Percentiles rank a stretch among this genome's conserved stretches.
Evolutionary conservation across 805 yeast species (phyloP).

Genomic region (Lipomyces spencermartinsiae): DNA sequence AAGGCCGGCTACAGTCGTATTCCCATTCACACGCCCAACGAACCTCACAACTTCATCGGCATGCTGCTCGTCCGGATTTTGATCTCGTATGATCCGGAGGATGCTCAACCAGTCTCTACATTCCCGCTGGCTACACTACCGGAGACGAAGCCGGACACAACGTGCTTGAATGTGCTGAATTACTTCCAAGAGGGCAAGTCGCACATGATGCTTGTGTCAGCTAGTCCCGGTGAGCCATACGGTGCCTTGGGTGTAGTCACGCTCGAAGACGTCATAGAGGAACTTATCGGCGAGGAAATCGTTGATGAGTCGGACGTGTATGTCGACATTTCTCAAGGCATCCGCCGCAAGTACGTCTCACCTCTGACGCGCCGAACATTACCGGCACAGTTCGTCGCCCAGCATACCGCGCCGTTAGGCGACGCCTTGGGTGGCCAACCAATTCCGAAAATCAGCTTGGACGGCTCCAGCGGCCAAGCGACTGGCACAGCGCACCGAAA

Average conservation of each 20-base stretch:
- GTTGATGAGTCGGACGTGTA: constrained; percentile 96
- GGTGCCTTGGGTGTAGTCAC: constrained; percentile 94
- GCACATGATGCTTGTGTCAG: constrained; percentile 93
- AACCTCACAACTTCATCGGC: constrained; percentile 89
- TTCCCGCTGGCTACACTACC: constrained; percentile 97
- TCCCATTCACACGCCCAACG: constrained; percentile 89
- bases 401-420: constrained; percentile 17
- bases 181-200: constrained; percentile 98
- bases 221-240: constrained; percentile 72
- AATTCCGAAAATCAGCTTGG: constrained; percentile 17
- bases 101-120: constrained; percentile 86
- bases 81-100: constrained; percentile 96
- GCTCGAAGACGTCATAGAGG: constrained; percentile 97
- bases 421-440: background rate
- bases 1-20: constrained; percentile 94
- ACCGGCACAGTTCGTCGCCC: constrained; percentile 34
- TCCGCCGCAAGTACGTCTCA: constrained; percentile 58
- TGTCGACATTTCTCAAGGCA: constrained; percentile 86
- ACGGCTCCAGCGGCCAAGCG: constrained; percentile 13
- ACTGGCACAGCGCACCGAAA: constrained; percentile 10
- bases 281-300: constrained; percentile 95
- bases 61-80: constrained; percentile 91
- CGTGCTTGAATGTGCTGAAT: constrained; percentile 90
- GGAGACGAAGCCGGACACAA: constrained; percentile 88
- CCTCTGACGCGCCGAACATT: constrained; percentile 44